Evolutionary conservation across 257 asterid genomes (phyloP).

Genomic region (Solanum peruvianum): DNA sequence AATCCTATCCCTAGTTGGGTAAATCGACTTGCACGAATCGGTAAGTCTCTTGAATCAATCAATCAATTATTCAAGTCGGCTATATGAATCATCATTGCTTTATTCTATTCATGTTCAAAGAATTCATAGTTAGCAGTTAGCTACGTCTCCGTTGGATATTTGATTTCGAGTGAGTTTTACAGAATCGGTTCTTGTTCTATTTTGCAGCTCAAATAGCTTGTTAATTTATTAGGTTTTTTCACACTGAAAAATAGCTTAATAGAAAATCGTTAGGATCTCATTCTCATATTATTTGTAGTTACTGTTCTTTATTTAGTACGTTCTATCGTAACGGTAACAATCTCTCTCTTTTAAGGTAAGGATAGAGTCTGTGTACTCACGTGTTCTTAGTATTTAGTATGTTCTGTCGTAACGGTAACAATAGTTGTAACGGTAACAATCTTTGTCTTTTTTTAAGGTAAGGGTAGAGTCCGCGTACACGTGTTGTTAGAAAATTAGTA

Average conservation of each 20-base stretch:
- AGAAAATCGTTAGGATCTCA: background rate
- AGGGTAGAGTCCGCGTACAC: too few relatives aligned
- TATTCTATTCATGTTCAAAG: background rate
- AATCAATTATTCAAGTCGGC: background rate
- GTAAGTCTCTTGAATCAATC: background rate
- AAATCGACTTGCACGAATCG: slow-evolving; percentile 39
- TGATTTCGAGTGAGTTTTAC: background rate
- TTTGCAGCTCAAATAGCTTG: background rate
- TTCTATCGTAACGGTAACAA: background rate
- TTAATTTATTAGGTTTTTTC: background rate
- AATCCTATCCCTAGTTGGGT: slow-evolving; percentile 38
- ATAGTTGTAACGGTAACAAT: too few relatives aligned
- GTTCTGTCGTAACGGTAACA: too few relatives aligned
- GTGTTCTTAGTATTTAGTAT: background rate
- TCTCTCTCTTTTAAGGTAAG: background rate
- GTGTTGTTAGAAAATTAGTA: background rate
- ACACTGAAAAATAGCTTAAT: background rate
- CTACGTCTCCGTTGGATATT: background rate
- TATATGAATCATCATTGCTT: background rate
- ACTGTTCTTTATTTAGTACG: background rate
- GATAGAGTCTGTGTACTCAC: background rate
- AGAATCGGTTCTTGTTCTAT: background rate
- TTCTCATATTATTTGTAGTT: background rate
- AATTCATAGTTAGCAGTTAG: background rate
- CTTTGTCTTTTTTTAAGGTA: too few relatives aligned